phyloP scores from a whole-genome alignment of 352 stramenopile genomes.

The Globisporangium recalcitrans region DNA sequence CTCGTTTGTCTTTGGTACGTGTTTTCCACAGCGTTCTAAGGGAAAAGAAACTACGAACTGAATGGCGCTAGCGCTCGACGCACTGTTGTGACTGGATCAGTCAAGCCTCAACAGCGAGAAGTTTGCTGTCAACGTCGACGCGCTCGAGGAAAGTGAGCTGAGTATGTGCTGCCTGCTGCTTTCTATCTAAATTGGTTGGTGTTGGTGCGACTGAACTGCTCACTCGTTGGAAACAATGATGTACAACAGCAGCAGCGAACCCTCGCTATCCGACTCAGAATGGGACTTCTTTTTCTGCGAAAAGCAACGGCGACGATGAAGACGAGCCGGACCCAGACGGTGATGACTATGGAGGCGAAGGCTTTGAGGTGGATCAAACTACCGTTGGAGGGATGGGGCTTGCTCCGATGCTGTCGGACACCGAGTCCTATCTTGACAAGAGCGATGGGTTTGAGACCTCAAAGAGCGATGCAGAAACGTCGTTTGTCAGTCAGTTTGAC shows the following conservation, averaged over 20 bases:
- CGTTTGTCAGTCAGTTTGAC: constrained; percentile 33
- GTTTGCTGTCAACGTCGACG: constrained; percentile 61
- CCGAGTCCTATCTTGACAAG: constrained; percentile 1
- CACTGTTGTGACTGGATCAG: constrained; percentile 18
- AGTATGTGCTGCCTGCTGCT: constrained; percentile 20
- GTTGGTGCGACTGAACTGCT: background rate
- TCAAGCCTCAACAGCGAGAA: constrained; percentile 74
- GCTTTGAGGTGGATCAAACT: constrained; percentile 60
- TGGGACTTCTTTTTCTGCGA: background rate
- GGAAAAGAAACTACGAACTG: background rate
- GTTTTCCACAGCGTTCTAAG: background rate
- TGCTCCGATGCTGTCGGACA: background rate
- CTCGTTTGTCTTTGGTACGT: constrained; percentile 46
- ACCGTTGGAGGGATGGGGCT: constrained; percentile 19
- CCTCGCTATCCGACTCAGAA: constrained; percentile 14
- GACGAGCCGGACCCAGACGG: constrained; percentile 16
- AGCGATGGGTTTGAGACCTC: constrained; percentile 1
- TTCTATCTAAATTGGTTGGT: constrained; percentile 3
- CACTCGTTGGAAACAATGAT: background rate
- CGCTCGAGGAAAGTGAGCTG: constrained; percentile 39
- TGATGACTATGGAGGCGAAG: constrained; percentile 55
- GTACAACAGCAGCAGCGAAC: constrained; percentile 8
- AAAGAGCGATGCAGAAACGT: constrained; percentile 5
- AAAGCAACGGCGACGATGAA: constrained; percentile 14
- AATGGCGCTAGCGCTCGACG: background rate